A percentile compares a stretch with the other conserved stretches of the same genome.
Evolutionary conservation across 164 flowering plant species (phyloP).

Genomic region (Litsea cubeba): DNA sequence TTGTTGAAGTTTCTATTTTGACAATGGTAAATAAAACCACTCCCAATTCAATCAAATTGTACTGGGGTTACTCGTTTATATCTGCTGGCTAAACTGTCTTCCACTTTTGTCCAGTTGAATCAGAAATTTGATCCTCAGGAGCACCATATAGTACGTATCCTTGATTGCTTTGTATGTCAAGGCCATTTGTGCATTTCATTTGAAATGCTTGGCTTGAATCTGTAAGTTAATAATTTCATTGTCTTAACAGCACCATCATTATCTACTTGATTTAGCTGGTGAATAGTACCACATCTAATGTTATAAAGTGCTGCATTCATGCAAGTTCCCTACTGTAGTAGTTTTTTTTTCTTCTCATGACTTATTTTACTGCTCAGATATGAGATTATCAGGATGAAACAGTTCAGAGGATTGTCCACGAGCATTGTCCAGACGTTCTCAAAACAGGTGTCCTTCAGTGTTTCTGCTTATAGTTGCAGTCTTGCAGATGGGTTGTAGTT

Average conservation of each 20-base stretch:
- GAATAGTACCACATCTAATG: too few relatives aligned
- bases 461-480: too few relatives aligned
- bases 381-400: slow-evolving; percentile 86
- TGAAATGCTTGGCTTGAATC: slow-evolving; percentile 85
- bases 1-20: slow-evolving; percentile 92
- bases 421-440: slow-evolving; percentile 85
- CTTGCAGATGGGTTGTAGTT: too few relatives aligned
- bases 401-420: slow-evolving; percentile 82
- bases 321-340: too few relatives aligned
- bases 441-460: slow-evolving; percentile 59
- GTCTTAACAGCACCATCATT: too few relatives aligned
- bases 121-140: slow-evolving; percentile 88
- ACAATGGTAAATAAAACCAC: slow-evolving; percentile 42
- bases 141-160: slow-evolving; percentile 95
- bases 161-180: slow-evolving; percentile 80
- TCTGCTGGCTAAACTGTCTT: slow-evolving; percentile 1
- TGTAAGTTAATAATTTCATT: slow-evolving; percentile 52
- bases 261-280: too few relatives aligned
- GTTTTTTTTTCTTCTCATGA: slow-evolving; percentile 1
- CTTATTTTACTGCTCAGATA: slow-evolving; percentile 43
- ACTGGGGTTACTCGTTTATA: neutral
- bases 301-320: too few relatives aligned
- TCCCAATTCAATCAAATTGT: neutral
- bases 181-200: slow-evolving; percentile 92
- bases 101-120: slow-evolving; percentile 57